These are phyloP conservation scores for Trypanosoma conorhini DNA, from an alignment of 208 protist genomes.

Conservation along the genomic window DNA sequence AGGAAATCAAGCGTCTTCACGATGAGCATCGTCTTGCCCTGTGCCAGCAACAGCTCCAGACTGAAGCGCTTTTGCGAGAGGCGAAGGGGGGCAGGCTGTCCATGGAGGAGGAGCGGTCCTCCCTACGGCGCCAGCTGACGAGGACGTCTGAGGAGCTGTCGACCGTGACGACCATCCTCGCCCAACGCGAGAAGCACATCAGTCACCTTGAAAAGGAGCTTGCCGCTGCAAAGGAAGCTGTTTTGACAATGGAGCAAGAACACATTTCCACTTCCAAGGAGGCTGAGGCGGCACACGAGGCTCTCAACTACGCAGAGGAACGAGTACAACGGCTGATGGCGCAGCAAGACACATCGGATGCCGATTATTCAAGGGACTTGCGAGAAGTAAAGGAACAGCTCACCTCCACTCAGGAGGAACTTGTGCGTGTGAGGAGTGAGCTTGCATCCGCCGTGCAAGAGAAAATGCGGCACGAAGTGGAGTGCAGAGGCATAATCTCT, in stretches of 20 bases:
- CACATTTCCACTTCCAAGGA: conserved; percentile 50
- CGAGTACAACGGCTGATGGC: conserved; percentile 52
- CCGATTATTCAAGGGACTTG: conserved; percentile 62
- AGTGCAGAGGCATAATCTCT: conserved; percentile 33
- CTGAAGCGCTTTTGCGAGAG: conserved; percentile 68
- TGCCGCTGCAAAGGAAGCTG: conserved; percentile 19
- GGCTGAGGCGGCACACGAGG: conserved; percentile 38
- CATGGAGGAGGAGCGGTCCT: conserved; percentile 77
- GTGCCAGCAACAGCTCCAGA: conserved; percentile 64
- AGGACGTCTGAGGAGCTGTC: conserved; percentile 70
- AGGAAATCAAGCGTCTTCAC: conserved; percentile 52
- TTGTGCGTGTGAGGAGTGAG: conserved; percentile 51
- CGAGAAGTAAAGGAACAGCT: conserved; percentile 58
- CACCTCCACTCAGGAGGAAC: conserved; percentile 42
- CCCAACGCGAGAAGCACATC: conserved; percentile 61
- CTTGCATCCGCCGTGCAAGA: conserved; percentile 48
- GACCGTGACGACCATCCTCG: conserved; percentile 58
- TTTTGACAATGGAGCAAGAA: conserved; percentile 59
- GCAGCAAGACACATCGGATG: conserved; percentile 61
- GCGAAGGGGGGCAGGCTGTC: conserved; percentile 52
- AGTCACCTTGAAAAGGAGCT: conserved; percentile 44
- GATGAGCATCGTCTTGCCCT: conserved; percentile 81
- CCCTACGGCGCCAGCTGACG: conserved; percentile 63
- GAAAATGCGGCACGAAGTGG: conserved; percentile 48
- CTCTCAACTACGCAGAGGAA: conserved; percentile 50